Conservation (phyloP, 768 basidiomycete genomes). For the Exsudoporus frostii region DNA sequence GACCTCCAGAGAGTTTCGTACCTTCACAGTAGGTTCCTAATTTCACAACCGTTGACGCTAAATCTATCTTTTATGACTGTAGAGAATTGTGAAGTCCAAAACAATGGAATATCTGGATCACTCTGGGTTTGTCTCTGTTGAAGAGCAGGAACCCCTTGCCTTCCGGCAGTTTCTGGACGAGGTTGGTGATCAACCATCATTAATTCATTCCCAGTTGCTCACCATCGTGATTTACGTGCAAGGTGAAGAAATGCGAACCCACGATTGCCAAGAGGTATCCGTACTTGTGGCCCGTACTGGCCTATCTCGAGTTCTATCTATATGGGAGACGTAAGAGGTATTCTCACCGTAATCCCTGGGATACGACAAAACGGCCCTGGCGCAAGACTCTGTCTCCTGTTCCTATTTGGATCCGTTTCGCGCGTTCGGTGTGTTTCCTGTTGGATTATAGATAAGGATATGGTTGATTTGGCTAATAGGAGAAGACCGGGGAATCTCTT, state of each 20-base stretch:
- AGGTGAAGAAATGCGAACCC: slow-evolving; percentile 13
- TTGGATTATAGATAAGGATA: neutral
- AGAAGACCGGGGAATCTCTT: slow-evolving; percentile 7
- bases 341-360: no score
- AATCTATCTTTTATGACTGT: neutral
- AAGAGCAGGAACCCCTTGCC: slow-evolving; percentile 10
- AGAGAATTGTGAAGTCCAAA: slow-evolving; percentile 1
- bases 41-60: neutral
- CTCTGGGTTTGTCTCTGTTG: neutral
- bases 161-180: slow-evolving; percentile 9
- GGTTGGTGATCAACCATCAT: slow-evolving; percentile 7
- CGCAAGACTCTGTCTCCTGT: neutral
- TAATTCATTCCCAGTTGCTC: neutral
- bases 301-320: slow-evolving; percentile 15
- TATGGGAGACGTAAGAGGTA: neutral
- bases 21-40: slow-evolving; percentile 9
- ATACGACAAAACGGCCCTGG: neutral
- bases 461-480: slow-evolving; percentile 6
- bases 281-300: slow-evolving; percentile 12
- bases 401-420: slow-evolving; percentile 14
- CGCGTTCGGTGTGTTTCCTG: slow-evolving; percentile 2
- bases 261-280: slow-evolving; percentile 13
- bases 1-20: neutral
- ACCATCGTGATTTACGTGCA: neutral
- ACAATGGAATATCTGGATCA: neutral